Evolutionary conservation across 331 rosid species (phyloP).

Genomic region (Erythrophleum ivorense): DNA sequence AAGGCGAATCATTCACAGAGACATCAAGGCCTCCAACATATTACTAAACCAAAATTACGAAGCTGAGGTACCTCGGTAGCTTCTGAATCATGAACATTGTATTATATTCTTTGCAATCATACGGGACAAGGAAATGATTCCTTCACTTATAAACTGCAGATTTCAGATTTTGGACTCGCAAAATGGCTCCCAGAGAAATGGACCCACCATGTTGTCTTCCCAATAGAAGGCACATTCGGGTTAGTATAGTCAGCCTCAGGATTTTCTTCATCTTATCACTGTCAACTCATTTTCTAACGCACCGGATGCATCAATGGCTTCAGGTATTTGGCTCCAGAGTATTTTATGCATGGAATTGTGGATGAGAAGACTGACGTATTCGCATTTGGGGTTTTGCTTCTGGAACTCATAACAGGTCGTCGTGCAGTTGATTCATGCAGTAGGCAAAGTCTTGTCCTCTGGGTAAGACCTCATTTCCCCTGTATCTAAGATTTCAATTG

Average conservation of each 20-base stretch:
- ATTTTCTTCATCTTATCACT: constrained; percentile 5
- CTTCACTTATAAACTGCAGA: constrained; percentile 51
- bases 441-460: constrained; percentile 82
- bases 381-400: constrained; percentile 82
- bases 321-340: constrained; percentile 96
- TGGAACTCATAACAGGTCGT: constrained; percentile 94
- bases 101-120: constrained; percentile 16
- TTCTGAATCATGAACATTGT: constrained; percentile 16
- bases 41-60: constrained; percentile 68
- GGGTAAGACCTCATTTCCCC: constrained; percentile 64
- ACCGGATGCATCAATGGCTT: constrained; percentile 31
- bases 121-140: neutral
- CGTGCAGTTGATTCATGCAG: constrained; percentile 86
- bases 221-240: constrained; percentile 99
- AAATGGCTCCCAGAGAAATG: constrained; percentile 97
- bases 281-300: constrained; percentile 28
- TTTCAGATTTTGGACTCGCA: constrained; percentile 96
- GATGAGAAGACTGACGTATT: constrained; percentile 95
- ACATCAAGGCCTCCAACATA: constrained; percentile 94
- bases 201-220: constrained; percentile 92
- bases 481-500: neutral
- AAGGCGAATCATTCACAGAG: constrained; percentile 90
- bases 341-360: constrained; percentile 93
- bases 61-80: constrained; percentile 62
- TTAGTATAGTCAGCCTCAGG: constrained; percentile 48